Base-by-base conservation (phyloP, 495 filamentous ascomycete species). In the Hypoxylon lienhwacheense region DNA sequence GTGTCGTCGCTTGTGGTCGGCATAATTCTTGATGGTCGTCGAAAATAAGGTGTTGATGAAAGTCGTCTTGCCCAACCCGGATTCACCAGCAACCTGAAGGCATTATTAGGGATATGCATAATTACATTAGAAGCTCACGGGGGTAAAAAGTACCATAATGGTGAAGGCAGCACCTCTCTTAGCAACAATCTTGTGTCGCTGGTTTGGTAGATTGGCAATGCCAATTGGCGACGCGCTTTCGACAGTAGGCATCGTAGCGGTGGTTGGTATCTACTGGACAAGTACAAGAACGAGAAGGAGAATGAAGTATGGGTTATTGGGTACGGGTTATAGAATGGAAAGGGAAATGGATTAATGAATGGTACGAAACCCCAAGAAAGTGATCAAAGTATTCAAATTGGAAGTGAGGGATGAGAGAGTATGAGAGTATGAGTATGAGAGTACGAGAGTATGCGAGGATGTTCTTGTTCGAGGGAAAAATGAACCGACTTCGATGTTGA, bases 1-100 rank as follows among this genome's bases (percentile, higher is more conserved):
- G 75, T 98, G 93, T 63, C 93, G 88, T 72, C 89, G 87, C 78
- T 93, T 91, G 81, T 98, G 93, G 71, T 98, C 93, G 77, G 93
- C 92, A 71, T 98, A 98, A 82, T 97, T 98, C 81, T 98, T 98
- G 81, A 98, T 98, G 63, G 93, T 98, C 53, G 93, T 98, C 40
- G 93, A 97, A 79, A 98, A 98, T 25, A 98, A 83, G 43, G 93
- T 98, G 85, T 98, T 98, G 85, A 98, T 97, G 77, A 98, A 98
- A 55, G 93, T 98, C 11, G 93, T 98, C 83, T 98, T 98, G 76
- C 93, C 93, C 62, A 98, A 75, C 59, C 93, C 93, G 61, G 95
- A 97, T 80, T 98, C 93, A 73, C 93, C 93, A 78, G 95, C 93
- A 76, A 97, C 89, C 89, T 95, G 62, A 35, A 20, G 22, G 28